Evolutionary conservation across 352 stramenopile species (phyloP), one percentile per base, ranked within the genome.

Genomic region (Peronospora destructor): DNA sequence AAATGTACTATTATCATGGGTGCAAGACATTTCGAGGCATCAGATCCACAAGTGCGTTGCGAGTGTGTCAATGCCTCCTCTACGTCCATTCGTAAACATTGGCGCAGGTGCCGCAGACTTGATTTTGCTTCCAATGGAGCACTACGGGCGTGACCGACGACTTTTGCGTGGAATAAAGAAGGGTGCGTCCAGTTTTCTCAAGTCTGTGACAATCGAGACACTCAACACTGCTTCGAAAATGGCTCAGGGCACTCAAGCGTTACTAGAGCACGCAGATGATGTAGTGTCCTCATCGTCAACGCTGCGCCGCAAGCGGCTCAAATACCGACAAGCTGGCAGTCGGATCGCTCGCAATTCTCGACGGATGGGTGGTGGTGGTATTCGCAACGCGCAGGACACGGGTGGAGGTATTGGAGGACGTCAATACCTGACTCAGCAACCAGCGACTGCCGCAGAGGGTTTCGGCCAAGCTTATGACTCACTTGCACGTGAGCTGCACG

Each of bases 11-110:
- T 61, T 91, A 50, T 91, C 78, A 25, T 94, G 80, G 77, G 80
- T 93, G 42, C 80, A 90, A 35, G 84, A 94, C 41, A 94, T 94
- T 53, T 91, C 84, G 8, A 75, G 84, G 1, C 76, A 85, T 40
- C 84, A 94, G 53, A 90, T 94, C 33, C 84, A 93, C 66, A 93
- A 93, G 61, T 94, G 84, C 42, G 73, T 94, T 4, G 84, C 84
- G 1, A 93, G 82, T 65, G 84, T 94, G 26, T 87, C 79, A 28
- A 89, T 92, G 77, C 82, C 82, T 1, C 84, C 84, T 8, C 57
- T 94, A 45, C 81, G 82, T 35, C 76, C 84, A 28, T 89, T 94
- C 34, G 79, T 84, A 9, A 94, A 94, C 51, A 90, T 94, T 63
- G 84, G 84, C 14, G 82, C 84, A 2, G 82, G 84, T 19, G 82